Conservation (phyloP, 768 basidiomycete species). For the Rhodotorula sphaerocarpa region DNA sequence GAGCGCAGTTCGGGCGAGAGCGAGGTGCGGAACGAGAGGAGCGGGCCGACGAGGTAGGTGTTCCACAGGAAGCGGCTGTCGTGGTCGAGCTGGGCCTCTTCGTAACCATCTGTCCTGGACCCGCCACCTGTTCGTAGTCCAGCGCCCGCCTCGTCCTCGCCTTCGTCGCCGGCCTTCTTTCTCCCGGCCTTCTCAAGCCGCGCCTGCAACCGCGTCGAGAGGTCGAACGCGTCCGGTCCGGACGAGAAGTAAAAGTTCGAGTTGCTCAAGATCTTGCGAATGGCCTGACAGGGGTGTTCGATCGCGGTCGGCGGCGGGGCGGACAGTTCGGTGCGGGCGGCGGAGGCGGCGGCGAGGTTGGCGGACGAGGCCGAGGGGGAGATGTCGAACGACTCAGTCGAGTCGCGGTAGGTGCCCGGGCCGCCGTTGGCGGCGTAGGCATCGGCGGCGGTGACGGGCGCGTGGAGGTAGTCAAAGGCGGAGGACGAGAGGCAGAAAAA, state of each 20-base stretch:
- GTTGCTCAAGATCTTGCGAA: conserved; percentile 81
- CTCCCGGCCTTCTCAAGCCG: conserved; percentile 48
- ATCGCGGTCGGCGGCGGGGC: conserved; percentile 46
- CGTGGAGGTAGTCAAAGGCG: conserved; percentile 68
- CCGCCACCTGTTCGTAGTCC: conserved; percentile 3
- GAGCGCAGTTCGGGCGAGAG: conserved; percentile 61
- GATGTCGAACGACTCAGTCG: background rate
- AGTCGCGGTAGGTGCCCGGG: background rate
- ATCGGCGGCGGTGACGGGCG: conserved; percentile 37
- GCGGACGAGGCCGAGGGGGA: conserved; percentile 49
- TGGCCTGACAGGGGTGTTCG: conserved; percentile 82
- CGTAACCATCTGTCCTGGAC: conserved; percentile 20
- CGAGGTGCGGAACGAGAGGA: conserved; percentile 77
- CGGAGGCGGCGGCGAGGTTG: conserved; percentile 46
- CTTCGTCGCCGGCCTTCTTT: background rate
- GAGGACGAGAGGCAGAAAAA: conserved; percentile 81
- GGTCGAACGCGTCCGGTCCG: conserved; percentile 67
- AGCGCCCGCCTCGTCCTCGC: conserved; percentile 19
- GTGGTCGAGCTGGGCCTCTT: conserved; percentile 46
- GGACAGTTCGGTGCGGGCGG: conserved; percentile 33
- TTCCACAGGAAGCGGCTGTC: conserved; percentile 94
- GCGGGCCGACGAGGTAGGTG: conserved; percentile 72
- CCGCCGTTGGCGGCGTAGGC: conserved; percentile 9
- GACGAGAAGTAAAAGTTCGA: conserved; percentile 89
- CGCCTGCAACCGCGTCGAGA: conserved; percentile 70